These are phyloP conservation scores for Gamarada debralockiae DNA, from an alignment of 495 filamentous ascomycete genomes.

Conservation along the genomic window DNA sequence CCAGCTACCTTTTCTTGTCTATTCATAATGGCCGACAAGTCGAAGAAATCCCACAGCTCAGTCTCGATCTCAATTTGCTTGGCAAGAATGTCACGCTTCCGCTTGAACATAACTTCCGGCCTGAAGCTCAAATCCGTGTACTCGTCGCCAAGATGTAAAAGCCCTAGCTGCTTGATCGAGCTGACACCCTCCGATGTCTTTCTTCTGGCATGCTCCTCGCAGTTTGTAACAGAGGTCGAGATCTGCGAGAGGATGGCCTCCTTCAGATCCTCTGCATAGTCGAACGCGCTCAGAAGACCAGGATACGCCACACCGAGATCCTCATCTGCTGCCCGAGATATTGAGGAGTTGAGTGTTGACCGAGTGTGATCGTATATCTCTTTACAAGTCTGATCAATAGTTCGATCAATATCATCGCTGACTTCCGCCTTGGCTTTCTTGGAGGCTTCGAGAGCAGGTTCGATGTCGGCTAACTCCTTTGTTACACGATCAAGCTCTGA, in stretches of 20 bases:
- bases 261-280: slow-evolving; percentile 92
- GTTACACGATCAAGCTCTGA: slow-evolving; percentile 81
- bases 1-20: slow-evolving; percentile 91
- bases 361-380: slow-evolving; percentile 83
- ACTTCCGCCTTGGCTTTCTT: slow-evolving; percentile 79
- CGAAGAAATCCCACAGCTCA: slow-evolving; percentile 91
- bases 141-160: slow-evolving; percentile 83
- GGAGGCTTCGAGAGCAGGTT: slow-evolving; percentile 79
- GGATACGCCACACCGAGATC: slow-evolving; percentile 82
- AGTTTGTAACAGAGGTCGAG: slow-evolving; percentile 66
- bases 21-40: slow-evolving; percentile 76
- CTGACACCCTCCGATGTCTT: slow-evolving; percentile 81
- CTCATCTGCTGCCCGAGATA: slow-evolving; percentile 67
- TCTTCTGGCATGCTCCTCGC: slow-evolving; percentile 78
- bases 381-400: slow-evolving; percentile 78
- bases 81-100: slow-evolving; percentile 72
- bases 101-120: slow-evolving; percentile 86
- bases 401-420: slow-evolving; percentile 73
- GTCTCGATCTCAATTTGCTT: slow-evolving; percentile 82
- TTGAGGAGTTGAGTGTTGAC: slow-evolving; percentile 62
- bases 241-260: slow-evolving; percentile 87
- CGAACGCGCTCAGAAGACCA: slow-evolving; percentile 77
- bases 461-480: slow-evolving; percentile 73
- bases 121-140: slow-evolving; percentile 83
- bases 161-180: slow-evolving; percentile 79